phyloP scores from a whole-genome alignment of 2,329 filamentous ascomycete genomes.

The Chaetomium sp. region DNA sequence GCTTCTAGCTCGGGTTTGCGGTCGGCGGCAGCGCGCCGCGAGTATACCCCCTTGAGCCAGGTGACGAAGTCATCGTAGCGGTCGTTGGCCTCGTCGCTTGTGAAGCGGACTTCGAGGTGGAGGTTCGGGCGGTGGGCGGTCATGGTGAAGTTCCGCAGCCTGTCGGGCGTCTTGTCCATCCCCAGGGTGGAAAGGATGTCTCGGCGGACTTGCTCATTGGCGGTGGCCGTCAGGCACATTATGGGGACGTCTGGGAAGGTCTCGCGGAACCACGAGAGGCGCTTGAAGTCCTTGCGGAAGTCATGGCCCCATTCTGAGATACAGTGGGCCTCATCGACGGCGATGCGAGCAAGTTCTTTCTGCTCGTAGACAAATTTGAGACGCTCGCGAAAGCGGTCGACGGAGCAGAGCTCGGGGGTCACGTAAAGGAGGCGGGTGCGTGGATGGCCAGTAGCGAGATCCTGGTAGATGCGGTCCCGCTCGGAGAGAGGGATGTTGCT shows the following conservation, averaged over 20 bases:
- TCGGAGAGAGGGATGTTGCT: constrained; percentile 71
- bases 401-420: constrained; percentile 84
- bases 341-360: constrained; percentile 81
- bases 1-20: constrained; percentile 61
- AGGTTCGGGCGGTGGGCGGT: constrained; percentile 82
- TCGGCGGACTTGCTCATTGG: constrained; percentile 75
- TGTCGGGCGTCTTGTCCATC: constrained; percentile 59
- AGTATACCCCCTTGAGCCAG: constrained; percentile 76
- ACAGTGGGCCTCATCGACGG: constrained; percentile 93
- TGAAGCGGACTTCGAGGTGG: constrained; percentile 87
- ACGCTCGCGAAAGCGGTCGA: constrained; percentile 73
- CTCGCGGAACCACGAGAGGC: constrained; percentile 80
- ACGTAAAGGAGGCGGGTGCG: constrained; percentile 84
- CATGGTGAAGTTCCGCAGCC: constrained; percentile 76
- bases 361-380: constrained; percentile 75
- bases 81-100: constrained; percentile 71
- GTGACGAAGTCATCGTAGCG: constrained; percentile 72
- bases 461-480: constrained; percentile 70
- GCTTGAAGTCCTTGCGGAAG: constrained; percentile 90
- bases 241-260: constrained; percentile 84
- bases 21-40: constrained; percentile 62
- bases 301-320: constrained; percentile 99
- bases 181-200: constrained; percentile 79
- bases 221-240: constrained; percentile 90
- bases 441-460: constrained; percentile 87